A percentile compares a stretch with the other conserved stretches of the same genome.
These are phyloP conservation scores for Rhizopus delemar DNA, from an alignment of 371 early-diverging fungal species.

Conservation along the genomic window DNA sequence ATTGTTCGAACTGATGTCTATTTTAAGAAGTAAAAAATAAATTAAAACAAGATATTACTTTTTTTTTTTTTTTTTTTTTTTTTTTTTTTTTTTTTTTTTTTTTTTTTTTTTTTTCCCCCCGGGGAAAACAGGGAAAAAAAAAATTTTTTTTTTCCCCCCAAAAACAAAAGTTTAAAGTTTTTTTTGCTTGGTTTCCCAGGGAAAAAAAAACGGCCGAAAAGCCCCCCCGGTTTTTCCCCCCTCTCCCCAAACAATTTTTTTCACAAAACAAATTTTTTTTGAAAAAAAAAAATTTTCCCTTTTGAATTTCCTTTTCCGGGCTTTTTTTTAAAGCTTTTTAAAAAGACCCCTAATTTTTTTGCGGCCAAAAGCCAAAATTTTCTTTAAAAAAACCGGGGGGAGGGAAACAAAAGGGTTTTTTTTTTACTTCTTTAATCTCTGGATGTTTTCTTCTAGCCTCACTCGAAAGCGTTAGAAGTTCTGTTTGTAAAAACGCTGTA, in stretches of 20 bases:
- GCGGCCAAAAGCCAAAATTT: conserved; percentile 51
- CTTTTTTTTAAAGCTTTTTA: conserved; percentile 62
- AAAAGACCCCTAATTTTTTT: conserved; percentile 58
- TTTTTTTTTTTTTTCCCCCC: too few relatives aligned
- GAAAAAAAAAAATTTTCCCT: conserved; percentile 30
- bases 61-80: not conserved
- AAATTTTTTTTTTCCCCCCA: too few relatives aligned
- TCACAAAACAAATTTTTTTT: not conserved
- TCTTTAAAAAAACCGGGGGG: not conserved
- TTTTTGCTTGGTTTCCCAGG: conserved; percentile 86
- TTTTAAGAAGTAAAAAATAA: not conserved
- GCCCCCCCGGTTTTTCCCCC: conserved; percentile 82
- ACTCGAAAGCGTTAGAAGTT: conserved; percentile 83
- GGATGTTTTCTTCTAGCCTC: conserved; percentile 92
- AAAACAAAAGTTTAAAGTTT: too few relatives aligned
- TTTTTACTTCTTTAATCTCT: conserved; percentile 90
- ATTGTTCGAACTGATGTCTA: conserved; percentile 71
- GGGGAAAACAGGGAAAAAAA: too few relatives aligned
- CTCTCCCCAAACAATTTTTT: conserved; percentile 46
- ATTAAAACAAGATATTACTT: not conserved
- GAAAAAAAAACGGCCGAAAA: conserved; percentile 84
- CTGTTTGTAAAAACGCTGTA: conserved; percentile 77
- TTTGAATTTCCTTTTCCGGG: conserved; percentile 57
- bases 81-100: not conserved
- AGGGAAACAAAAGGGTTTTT: not conserved